These are phyloP conservation scores for Phialophora tarda DNA, from an alignment of 2,329 filamentous ascomycete species.

Conservation along the genomic window DNA sequence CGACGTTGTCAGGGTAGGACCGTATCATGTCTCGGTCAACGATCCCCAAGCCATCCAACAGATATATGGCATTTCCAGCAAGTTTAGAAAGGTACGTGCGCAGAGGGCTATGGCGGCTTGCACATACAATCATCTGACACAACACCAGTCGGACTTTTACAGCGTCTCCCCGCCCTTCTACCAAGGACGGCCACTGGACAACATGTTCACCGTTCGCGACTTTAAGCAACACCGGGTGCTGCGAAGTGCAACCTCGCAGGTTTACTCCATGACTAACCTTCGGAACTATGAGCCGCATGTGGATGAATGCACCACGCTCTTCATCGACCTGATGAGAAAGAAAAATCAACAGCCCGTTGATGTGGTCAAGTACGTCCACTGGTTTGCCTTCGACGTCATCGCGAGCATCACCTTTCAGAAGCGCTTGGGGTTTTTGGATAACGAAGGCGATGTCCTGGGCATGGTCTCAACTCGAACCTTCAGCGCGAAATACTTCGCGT, in stretches of 20 bases:
- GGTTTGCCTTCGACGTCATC: constrained; percentile 44
- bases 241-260: too few relatives aligned
- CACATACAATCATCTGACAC: too few relatives aligned
- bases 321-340: neutral
- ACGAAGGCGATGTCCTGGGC: constrained; percentile 20
- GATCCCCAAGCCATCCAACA: neutral
- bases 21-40: neutral
- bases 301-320: neutral
- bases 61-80: neutral
- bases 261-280: neutral
- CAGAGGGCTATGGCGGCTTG: too few relatives aligned
- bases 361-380: constrained; percentile 50
- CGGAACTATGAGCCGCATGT: neutral
- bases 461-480: neutral
- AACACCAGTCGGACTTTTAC: too few relatives aligned
- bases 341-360: constrained; percentile 22
- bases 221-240: too few relatives aligned
- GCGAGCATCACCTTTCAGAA: constrained; percentile 44
- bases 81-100: neutral
- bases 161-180: too few relatives aligned
- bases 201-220: too few relatives aligned
- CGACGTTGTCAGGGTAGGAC: neutral
- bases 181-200: too few relatives aligned
- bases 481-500: too few relatives aligned
- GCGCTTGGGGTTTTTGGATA: constrained; percentile 43